Base-by-base conservation (phyloP, 768 basidiomycete species). In the Collybiopsis confluens region DNA sequence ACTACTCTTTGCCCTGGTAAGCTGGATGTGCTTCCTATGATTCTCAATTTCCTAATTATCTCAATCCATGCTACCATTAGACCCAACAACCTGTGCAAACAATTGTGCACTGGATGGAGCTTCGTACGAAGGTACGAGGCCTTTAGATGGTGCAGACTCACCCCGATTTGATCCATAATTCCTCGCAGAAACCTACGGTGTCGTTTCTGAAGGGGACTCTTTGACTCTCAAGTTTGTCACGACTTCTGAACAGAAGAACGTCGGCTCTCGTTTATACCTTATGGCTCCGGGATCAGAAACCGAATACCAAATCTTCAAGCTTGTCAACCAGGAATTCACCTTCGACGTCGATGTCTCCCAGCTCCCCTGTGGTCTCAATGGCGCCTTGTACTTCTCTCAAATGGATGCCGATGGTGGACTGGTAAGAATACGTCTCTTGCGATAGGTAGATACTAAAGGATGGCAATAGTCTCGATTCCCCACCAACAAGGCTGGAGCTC, bases 381-480 rank as follows among this genome's bases (percentile, higher is more conserved):
- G 75, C 59, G 75, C 75, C 24, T 64, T 76, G 47, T 77, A 76
- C 66, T 74, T 77, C 66, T 61, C 65, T 45, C 67, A 72, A 62
- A 77, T 77, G 75, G 71, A 68, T 57, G 64, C 70, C 16, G 81
- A 82, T 61, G 82, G 82, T 67, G 82, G 81, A 35, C 61, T 67
- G 43, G 55, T 71, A 53, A 67, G 52, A n/a, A n/a, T 28, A 41
- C 15, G 9, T n/a, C 20, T 18, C 35, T 8, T 20, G 5, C 37
- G 9, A 18, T 8, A 48, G 20, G 13, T 21, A 57, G 52, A 1
- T 16, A 4, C 65, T 47, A 7, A 15, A 45, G 21, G 15, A 6
- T 26, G 4, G 18, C 26, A 28, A 8, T 36, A 53, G 52, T 20
- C 41, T 15, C 42, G 72, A 59, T 78, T 67, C 67, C 60, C 79